Evolutionary conservation across 257 asterid genomes (phyloP), one percentile per base, ranked within the genome.

Genomic region (Nicotiana undulata): DNA sequence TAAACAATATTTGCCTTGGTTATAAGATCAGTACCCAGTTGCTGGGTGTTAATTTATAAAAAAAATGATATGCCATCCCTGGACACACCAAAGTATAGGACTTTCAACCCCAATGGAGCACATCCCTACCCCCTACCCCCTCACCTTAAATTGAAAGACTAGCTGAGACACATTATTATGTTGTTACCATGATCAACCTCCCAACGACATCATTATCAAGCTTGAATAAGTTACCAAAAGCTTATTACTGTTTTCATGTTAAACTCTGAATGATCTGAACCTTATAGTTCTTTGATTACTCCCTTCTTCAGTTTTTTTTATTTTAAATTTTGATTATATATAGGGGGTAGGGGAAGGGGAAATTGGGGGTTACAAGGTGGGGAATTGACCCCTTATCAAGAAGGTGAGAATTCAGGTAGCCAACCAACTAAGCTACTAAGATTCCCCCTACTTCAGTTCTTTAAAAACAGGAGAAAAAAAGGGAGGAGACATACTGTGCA

Each of bases 401-500:
- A 40, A 40, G 49, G 49, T 40, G 49, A 40, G 8, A 40, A 40
- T 40, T 40, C 3, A 40, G 11, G 49, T 8, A 8, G 49, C 49
- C 3, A 40, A 40, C 12, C 49, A 40, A 40, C 12, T 40, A 40
- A 40, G 49, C 49, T 40, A 40, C 49, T 40, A 40, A 9, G 49
- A 40, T 40, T 40, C 49, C 78, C 78, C 60, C 78, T 46, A 22
- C 15, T 72, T 46, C 60, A 72, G 40, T 22, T 58, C 60, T 72
- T 13, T 46, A 24, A 72, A 60, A 79, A 59, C 24, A 60, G 56
- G 28, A 29, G 15, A 24, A 82, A 63, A 5, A 29, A 24, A 51
- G 26, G 63, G 59, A 9, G 49, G 51, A 34, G 59, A 59, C 82
- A 11, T 87, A 91, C 93, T 89, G 56, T 65, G 87, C 63, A 37